Percentiles rank a stretch among this genome's conserved stretches.
Evolutionary conservation across 148 eudicot genomes (phyloP).

Genomic region (Gaultheria prostrata): DNA sequence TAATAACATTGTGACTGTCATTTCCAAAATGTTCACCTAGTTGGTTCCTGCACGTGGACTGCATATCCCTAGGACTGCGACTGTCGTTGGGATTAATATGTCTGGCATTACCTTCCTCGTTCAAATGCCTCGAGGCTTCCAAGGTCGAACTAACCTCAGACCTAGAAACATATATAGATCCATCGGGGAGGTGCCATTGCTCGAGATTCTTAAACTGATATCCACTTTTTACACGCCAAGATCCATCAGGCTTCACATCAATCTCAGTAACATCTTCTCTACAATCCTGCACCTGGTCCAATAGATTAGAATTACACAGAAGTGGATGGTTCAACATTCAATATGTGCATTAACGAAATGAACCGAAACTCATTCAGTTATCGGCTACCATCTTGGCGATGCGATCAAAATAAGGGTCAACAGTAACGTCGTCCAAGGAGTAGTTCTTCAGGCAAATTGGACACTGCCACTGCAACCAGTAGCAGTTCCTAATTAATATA

Average conservation of each 20-base stretch:
- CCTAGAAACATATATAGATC: conserved; percentile 29
- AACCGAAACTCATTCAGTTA: conserved; percentile 8
- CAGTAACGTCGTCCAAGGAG: conserved; percentile 46
- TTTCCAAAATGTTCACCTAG: conserved; percentile 31
- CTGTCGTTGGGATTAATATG: conserved; percentile 29
- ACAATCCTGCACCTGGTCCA: conserved; percentile 42
- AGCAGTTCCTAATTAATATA: neutral
- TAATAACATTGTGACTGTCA: conserved; percentile 42
- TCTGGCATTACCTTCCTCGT: conserved; percentile 37
- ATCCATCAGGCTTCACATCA: conserved; percentile 62
- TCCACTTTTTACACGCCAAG: conserved; percentile 55
- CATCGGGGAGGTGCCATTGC: conserved; percentile 81
- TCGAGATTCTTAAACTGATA: conserved; percentile 50
- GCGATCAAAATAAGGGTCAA: conserved; percentile 64
- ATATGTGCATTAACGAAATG: neutral
- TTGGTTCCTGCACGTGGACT: conserved; percentile 26
- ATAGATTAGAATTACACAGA: conserved; percentile 13
- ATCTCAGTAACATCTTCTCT: conserved; percentile 59
- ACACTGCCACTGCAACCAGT: conserved; percentile 78
- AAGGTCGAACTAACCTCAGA: conserved; percentile 24
- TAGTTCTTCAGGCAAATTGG: conserved; percentile 69
- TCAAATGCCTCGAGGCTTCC: conserved; percentile 28
- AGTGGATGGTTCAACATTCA: neutral
- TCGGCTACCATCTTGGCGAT: conserved; percentile 46
- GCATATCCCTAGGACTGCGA: conserved; percentile 33